Conservation (phyloP, 2,329 filamentous ascomycete genomes). For the Aspergillus novofumigatus region DNA sequence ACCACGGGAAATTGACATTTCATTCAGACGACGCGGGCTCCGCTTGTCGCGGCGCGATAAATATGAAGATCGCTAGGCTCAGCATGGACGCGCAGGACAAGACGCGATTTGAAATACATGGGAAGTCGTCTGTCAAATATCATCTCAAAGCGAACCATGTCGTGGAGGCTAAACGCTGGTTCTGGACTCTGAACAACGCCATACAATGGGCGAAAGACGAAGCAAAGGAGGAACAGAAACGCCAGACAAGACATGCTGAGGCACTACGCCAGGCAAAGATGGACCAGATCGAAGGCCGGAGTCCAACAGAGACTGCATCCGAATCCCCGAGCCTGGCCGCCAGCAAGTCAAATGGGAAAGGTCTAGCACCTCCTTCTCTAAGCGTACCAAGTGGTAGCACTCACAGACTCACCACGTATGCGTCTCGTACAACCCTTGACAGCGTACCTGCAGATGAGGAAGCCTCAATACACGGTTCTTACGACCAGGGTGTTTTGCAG, state of each 20-base stretch:
- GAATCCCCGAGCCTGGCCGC: constrained; percentile 28
- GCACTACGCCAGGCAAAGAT: constrained; percentile 73
- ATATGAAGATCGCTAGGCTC: constrained; percentile 92
- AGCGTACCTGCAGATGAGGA: constrained; percentile 52
- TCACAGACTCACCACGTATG: constrained; percentile 48
- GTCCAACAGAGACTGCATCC: constrained; percentile 41
- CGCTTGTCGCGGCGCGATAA: constrained; percentile 94
- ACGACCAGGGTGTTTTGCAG: constrained; percentile 52
- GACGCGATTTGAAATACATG: constrained; percentile 94
- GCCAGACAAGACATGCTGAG: constrained; percentile 70
- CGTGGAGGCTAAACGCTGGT: constrained; percentile 97
- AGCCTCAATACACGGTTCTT: constrained; percentile 49
- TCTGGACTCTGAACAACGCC: constrained; percentile 97
- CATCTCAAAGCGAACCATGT: constrained; percentile 97
- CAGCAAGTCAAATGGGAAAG: constrained; percentile 34
- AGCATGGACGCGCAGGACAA: constrained; percentile 98
- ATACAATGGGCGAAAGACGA: constrained; percentile 99
- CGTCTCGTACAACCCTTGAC: constrained; percentile 45
- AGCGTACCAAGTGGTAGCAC: constrained; percentile 35
- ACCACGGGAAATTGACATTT: constrained; percentile 1
- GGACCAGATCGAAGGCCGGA: constrained; percentile 59
- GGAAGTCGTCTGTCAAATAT: constrained; percentile 98
- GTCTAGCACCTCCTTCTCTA: constrained; percentile 33
- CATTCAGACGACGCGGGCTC: constrained; percentile 78
- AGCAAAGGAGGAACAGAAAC: constrained; percentile 80